Conservation (phyloP, 2,329 filamentous ascomycete genomes). For the Verticillium nonalfalfae region DNA sequence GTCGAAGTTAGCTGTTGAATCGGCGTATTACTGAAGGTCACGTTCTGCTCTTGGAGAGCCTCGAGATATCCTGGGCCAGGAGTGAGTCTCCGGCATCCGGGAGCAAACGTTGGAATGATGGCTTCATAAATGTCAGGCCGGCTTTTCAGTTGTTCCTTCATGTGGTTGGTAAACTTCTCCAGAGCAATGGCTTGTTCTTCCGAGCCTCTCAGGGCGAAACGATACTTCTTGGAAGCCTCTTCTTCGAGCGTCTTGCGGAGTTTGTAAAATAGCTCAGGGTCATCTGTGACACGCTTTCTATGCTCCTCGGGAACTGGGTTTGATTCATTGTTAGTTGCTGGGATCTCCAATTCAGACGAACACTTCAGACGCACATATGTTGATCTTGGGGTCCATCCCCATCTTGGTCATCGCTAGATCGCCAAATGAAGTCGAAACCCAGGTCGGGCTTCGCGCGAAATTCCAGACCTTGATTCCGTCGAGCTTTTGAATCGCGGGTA, state of each 20-base stretch:
- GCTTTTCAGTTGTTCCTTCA: constrained; percentile 33
- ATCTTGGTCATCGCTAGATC: not conserved
- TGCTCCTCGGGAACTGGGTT: not conserved
- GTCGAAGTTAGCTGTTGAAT: constrained; percentile 18
- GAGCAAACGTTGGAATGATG: constrained; percentile 13
- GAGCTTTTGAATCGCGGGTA: constrained; percentile 15
- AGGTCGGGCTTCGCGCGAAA: no score
- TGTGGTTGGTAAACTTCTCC: constrained; percentile 24
- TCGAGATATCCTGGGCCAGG: constrained; percentile 15
- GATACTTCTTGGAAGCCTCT: no score
- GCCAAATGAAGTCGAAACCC: no score
- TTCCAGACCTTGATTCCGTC: no score
- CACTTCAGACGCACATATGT: not conserved
- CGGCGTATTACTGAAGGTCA: constrained; percentile 24
- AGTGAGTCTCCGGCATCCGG: constrained; percentile 13
- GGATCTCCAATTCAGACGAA: not conserved
- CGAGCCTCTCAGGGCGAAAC: not conserved
- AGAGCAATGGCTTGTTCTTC: constrained; percentile 13
- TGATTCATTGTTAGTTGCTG: not conserved
- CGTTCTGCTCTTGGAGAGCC: constrained; percentile 27
- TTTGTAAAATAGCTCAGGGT: not conserved
- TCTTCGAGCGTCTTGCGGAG: no score
- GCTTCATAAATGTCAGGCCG: constrained; percentile 28
- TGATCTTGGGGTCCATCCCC: not conserved
- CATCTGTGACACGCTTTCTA: not conserved